Evolutionary conservation across 1,284 basidiomycete species (phyloP), one percentile per base, ranked within the genome.

Genomic region (Pyrrhoderma lamaoense): DNA sequence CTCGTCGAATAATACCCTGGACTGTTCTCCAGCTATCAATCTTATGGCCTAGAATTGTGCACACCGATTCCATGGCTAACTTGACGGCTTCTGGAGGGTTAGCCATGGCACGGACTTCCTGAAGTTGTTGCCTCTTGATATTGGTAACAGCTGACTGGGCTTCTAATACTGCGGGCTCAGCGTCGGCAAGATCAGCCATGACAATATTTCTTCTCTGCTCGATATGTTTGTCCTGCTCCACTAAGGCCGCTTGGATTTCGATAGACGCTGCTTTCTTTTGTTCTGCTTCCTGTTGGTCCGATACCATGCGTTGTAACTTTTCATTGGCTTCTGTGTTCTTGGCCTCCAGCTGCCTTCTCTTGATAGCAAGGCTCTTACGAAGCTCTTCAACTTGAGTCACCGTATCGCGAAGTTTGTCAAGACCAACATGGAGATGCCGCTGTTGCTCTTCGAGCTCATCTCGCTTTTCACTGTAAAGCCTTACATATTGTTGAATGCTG

Each of bases 371-470:
- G 64, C 93, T 97, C 69, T 93, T 90, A 47, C 95, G 84, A 37
- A 99, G 77, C 62, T 98, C 91, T 67, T 97, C 94, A 36, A 99
- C 95, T 66, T 97, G 93, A 3, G 83, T 87, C 54, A 97, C 94
- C 0, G 96, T 99, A 54, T 94, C 92, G 37, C 84, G 86, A 19
- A 99, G 81, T 68, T 99, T 99, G 69, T 99, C 95, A 44, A 99
- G 82, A 59, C 96, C 96, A 56, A 99, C 93, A 63, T 99, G 95
- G 54, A 99, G 77, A 71, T 99, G 97, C 34, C 96, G 88, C 64
- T 99, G 97, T 66, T 99, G 94, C 64, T 99, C 96, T 67, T 99
- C 96, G 22, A 99, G 77, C 63, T 96, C 93, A 59, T 97, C 94
- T n/a, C 93, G 87, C 70, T 99, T 99, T 69, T 99, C 94, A 52